Evolutionary conservation across 345 rosid species (phyloP), one percentile per base, ranked within the genome.

Genomic region (Stellera chamaejasme): DNA sequence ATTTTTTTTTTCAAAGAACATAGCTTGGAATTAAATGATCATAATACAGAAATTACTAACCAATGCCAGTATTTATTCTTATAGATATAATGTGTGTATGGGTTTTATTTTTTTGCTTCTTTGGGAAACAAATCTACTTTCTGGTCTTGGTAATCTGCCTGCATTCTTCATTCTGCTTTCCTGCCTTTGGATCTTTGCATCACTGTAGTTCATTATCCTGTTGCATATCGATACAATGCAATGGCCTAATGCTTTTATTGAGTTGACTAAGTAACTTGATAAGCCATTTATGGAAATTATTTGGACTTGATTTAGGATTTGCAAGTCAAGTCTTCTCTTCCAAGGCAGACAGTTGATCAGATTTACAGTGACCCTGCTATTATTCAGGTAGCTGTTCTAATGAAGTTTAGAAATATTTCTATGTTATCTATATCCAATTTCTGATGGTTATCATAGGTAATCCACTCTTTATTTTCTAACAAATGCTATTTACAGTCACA

Each of bases 311-410:
- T 65, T 51, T 66, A 76, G 84, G 79, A 76, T 60, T 63, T 79
- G 65, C 75, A 76, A 56, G 78, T 72, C 3, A 75, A 65, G 63
- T 45, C 78, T 16, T 49, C 69, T 13, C 80, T 68, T 2, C 54
- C 70, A 56, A 63, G 43, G 5, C 71, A 57, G 25, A 47, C 50
- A 47, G 71, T 62, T 50, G 69, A 69, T 46, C 79, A 59, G 52
- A 45, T 69, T 10, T 15, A 48, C 55, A 32, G 52, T 61, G 82
- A 72, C 56, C 71, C 79, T 48, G 73, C 79, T 48, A 70, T 70
- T 45, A 69, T 75, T 61, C 77, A 72, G 78, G 80, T 79, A 63
- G 45, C 41, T 45, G 39, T 13, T 45, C 55, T 26, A 44, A 8
- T 19, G 50, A 45, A 41, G 14, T 19, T 13, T n/a, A 19, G 43